Percentiles rank a stretch among this genome's conserved stretches.
Conservation (phyloP, 2,329 filamentous ascomycete genomes). For the Seiridium unicorne region DNA sequence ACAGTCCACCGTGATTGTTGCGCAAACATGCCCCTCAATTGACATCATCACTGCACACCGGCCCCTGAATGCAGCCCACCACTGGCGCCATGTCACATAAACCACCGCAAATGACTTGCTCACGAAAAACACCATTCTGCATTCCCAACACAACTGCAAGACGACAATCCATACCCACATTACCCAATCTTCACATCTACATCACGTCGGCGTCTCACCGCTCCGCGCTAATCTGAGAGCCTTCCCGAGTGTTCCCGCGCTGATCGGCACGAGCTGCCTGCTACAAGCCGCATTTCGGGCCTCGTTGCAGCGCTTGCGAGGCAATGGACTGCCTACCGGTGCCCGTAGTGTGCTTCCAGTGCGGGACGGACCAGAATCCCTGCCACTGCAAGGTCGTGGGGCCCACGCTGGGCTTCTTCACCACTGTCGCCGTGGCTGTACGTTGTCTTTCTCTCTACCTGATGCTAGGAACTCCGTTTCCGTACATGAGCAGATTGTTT, state of each 20-base stretch:
- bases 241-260: not conserved
- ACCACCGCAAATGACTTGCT: not conserved
- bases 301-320: not conserved
- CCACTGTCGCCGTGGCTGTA: slow-evolving; percentile 11
- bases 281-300: too few relatives aligned
- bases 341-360: slow-evolving; percentile 14
- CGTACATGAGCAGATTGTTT: not conserved
- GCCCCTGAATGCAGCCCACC: not conserved
- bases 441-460: not conserved
- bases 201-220: not conserved
- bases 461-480: not conserved
- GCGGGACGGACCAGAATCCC: slow-evolving; percentile 13
- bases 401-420: slow-evolving; percentile 12
- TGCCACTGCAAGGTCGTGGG: slow-evolving; percentile 15
- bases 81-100: not conserved
- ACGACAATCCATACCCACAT: not conserved
- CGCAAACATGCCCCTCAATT: not conserved
- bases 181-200: not conserved
- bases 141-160: not conserved
- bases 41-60: not conserved
- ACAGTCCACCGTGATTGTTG: not conserved
- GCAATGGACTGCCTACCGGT: slow-evolving; percentile 8
- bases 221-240: not conserved
- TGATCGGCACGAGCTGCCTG: not conserved
- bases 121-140: not conserved